Base-by-base conservation (phyloP, 495 filamentous ascomycete species). In the Penicillium cataractarum region DNA sequence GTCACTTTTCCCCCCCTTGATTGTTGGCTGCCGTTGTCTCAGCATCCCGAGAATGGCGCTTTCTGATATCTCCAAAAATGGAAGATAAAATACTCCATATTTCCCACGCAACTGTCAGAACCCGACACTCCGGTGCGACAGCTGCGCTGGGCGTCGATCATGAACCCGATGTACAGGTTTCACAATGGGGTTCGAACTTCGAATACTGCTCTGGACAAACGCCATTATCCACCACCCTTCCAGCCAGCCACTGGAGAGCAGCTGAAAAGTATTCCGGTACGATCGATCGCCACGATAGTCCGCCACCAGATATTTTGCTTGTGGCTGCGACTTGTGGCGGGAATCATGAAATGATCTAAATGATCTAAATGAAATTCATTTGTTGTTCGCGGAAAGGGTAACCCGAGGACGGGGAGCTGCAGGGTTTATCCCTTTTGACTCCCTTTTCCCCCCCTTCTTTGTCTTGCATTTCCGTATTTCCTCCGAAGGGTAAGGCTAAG, bases 91-190 rank as follows among this genome's bases (percentile, higher is more conserved):
- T n/a, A 59, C 52, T 53, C 52, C 56, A 57, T 50, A 42, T 32
- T 64, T 57, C 32, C 51, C 58, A 57, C 54, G 63, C 61, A 61
- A 61, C 51, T 68, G 66, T 67, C 62, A 65, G 35, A 75, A 73
- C 76, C 76, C 74, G 73, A 74, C 74, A 73, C 57, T 68, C 32
- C 65, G 76, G 76, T 65, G 63, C 69, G 63, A 59, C 60, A 69
- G 64, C 62, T 75, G 72, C 63, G 56, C 49, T 65, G 53, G 55
- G 56, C 50, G 68, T 66, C 66, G 69, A 73, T 75, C 75, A 58
- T 63, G 50, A 56, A 58, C 60, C 48, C 53, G 21, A 19, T 22
- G 35, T 64, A 24, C 19, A 39, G 60, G 19, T 48, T 31, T 37
- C 26, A 24, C 35, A 40, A 61, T 19, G 33, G 6, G n/a, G 33